Evolutionary conservation across 257 asterid genomes (phyloP), one percentile per base, ranked within the genome.

Genomic region (Striga asiatica): DNA sequence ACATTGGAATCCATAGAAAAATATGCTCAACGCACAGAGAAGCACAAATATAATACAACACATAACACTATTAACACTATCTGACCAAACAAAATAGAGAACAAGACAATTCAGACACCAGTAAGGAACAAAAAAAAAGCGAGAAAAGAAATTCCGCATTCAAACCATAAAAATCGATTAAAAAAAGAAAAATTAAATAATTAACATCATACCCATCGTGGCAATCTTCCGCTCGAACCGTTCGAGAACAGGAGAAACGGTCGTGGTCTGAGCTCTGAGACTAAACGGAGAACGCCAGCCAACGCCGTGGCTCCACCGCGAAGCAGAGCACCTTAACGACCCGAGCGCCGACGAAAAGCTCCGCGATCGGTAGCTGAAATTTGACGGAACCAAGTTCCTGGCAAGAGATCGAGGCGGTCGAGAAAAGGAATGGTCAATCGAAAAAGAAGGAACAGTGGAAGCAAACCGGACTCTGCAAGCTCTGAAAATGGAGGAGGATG

Each of bases 181-280:
- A n/a, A n/a, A 5, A 29, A 29, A 5, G 3, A 29, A 29, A 1
- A 29, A 29, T 29, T 5, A 29, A 29, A 5, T 1, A 29, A 29
- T 1, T 1, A 35, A 19, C 28, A 17, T 28, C 39, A 32, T 81
- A 83, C 94, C 94, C 89, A 84, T 81, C 31, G 89, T 70, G 37
- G 87, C 72, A 47, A 78, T 50, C 53, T 65, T 84, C 35, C 83
- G 75, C 50, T 79, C 47, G 35, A 29, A 29, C 35, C 35, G 35
- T 66, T 75, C 74, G 56, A 78, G 54, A 46, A 72, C 74, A 2
- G 89, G 75, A 52, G 83, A 66, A 10, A 60, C 47, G 1, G 75
- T 42, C 51, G 28, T 78, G 78, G 76, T 81, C 79, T 71, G 94
- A 73, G 91, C 81, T 64, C 62, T 69, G 22, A 78, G 75, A 73